Base-by-base conservation (phyloP, 2,329 filamentous ascomycete species). In the Penicillium sp. region DNA sequence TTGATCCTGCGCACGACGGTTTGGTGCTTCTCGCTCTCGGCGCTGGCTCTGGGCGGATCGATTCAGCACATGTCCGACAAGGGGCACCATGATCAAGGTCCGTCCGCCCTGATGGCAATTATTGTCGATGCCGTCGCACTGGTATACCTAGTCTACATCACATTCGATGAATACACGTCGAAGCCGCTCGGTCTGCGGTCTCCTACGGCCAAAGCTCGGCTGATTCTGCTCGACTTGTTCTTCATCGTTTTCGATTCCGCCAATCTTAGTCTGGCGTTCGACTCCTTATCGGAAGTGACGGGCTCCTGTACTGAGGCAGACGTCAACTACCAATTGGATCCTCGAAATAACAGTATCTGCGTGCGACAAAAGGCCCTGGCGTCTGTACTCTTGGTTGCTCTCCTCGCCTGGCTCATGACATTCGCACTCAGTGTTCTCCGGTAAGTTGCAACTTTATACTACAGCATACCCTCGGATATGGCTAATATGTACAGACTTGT, bases 231-330 rank as follows among this genome's bases (percentile, higher is more conserved):
- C 47, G 93, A 98, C 69, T 77, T 98, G 3, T 84, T 96, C 61
- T 98, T 98, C 66, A 95, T 98, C 62, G 90, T 97, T 34, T 95
- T 98, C 73, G 91, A 95, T 68, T 89, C 90, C 3, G 89, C 90
- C 42, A 97, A 95, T 70, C 79, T 95, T 22, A 87, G 88, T 32
- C 74, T 98, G 54, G 90, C 91, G 1, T 95, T 96, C 65, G 86
- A 88, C 64, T 86, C 88, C 7, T 74, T 96, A 44, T 84, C 76
- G 5, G 79, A 85, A 57, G 72, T 76, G 24, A 74, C 76, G 32
- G 84, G 82, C 65, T 71, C 73, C 28, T 88, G 66, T 76, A 79
- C 63, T 69, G 77, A 62, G 68, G 58, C 69, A 50, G 53, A 64
- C 54, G 49, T 71, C 57, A 68, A 71, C 39, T 57, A 66, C 40